Conservation (phyloP, 1,284 basidiomycete species). For the Cryptococcus hybrid region DNA sequence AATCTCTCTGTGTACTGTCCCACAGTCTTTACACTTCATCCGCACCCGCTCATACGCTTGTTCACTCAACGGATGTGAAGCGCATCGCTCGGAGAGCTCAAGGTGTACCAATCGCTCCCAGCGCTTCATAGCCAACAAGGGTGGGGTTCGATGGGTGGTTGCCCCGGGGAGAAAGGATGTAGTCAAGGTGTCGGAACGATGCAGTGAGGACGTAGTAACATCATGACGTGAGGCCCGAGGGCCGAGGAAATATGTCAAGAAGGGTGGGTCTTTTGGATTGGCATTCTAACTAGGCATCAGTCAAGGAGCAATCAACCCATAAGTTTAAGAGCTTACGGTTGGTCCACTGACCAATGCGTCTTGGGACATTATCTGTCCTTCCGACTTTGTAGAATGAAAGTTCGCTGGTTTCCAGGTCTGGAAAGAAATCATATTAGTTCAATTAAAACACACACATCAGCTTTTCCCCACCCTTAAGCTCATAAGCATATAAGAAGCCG, state of each 20-base stretch:
- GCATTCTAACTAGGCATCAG: slow-evolving; percentile 27
- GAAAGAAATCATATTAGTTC: neutral
- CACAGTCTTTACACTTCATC: slow-evolving; percentile 41
- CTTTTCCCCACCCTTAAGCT: slow-evolving; percentile 36
- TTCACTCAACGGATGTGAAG: slow-evolving; percentile 1
- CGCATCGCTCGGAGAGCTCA: slow-evolving; percentile 41
- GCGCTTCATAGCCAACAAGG: slow-evolving; percentile 31
- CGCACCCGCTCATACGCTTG: slow-evolving; percentile 18
- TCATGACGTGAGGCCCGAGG: slow-evolving; percentile 1
- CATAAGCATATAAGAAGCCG: slow-evolving; percentile 49
- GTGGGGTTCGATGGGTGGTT: slow-evolving; percentile 11
- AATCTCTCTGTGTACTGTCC: slow-evolving; percentile 41
- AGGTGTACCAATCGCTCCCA: slow-evolving; percentile 50
- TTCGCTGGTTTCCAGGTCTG: slow-evolving; percentile 29
- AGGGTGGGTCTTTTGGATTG: slow-evolving; percentile 41
- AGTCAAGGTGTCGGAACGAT: slow-evolving; percentile 13
- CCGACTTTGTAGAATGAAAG: slow-evolving; percentile 48
- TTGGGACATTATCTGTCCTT: slow-evolving; percentile 48
- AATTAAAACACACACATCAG: neutral
- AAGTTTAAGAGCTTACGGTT: slow-evolving; percentile 28
- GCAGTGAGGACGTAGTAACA: slow-evolving; percentile 5
- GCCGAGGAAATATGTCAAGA: slow-evolving; percentile 45
- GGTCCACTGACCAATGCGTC: slow-evolving; percentile 48
- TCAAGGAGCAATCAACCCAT: neutral
- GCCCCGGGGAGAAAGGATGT: slow-evolving; percentile 41